Evolutionary conservation across 352 stramenopile species (phyloP), one percentile per base, ranked within the genome.

Genomic region (Globisporangium radiosum): DNA sequence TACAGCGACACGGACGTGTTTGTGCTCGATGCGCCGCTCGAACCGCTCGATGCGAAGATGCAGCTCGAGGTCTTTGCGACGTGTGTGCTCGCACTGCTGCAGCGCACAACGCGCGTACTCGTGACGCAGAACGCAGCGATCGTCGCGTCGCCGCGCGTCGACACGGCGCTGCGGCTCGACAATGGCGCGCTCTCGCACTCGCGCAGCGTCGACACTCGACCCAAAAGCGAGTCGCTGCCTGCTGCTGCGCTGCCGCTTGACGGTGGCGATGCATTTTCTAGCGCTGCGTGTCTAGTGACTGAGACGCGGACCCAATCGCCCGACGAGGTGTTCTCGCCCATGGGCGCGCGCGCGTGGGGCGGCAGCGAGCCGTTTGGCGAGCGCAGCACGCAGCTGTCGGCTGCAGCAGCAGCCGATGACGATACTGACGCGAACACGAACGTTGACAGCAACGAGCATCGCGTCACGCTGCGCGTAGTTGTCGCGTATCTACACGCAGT

Each of bases 1-100:
- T 97, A 97, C 71, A 85, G 74, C 47, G 80, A 95, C 62, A 75
- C 84, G 5, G 77, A 87, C 54, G 66, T 95, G 36, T 73, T 83
- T 42, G 51, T 92, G 3, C 67, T 92, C n/a, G 83, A 92, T 60
- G 71, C 81, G 33, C 72, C 76, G 37, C 69, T 86, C 17, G 62
- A 73, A 14, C 72, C 70, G 2, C 59, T 88, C 13, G 74, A 83
- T 52, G 69, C 75, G 5, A 79, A 81, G 54, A 80, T 88, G 44
- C 73, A 77, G 52, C 87, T 87, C n/a, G 81, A 95, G 57, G 82
- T 96, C 55, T 95, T 96, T 60, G 75, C 77, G 17, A 85, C 85
- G 52, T 96, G 85, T 44, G 62, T 97, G 2, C 33, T 87, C 15
- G 72, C 75, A 0, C 65, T 91, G 10, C 59, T 94, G 52, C 63